Evolutionary conservation across 164 flowering plant genomes (phyloP), one percentile per base, ranked within the genome.

Genomic region (Kingdonia uniflora): DNA sequence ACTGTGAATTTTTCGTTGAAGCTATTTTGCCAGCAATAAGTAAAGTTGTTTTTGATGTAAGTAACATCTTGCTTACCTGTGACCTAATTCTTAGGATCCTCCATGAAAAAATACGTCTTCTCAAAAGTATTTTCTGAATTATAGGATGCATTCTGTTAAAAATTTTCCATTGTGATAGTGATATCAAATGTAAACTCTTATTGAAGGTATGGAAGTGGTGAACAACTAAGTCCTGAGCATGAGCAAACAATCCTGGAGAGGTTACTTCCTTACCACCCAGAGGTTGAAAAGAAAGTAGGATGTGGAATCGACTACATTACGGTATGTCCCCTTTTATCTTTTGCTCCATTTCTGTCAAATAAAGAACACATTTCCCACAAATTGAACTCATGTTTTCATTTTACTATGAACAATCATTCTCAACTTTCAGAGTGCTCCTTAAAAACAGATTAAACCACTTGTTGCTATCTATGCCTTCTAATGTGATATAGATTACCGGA

Each of bases 241-340:
- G 87, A 92, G 74, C 84, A 57, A 62, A 73, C 72, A 16, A 77
- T 92, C 51, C 50, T 78, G 23, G 89, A 84, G 41, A 80, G 74
- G 63, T 61, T 92, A 72, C 95, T 92, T 78, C 80, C 88, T 0
- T 74, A 78, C 65, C 99, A 92, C 73, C 96, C 99, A 15, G 83
- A 80, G 47, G 64, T 2, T 51, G 84, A 86, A 38, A 72, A 77
- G 71, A 92, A 92, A 70, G 76, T 85, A 29, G 99, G 96, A n/a
- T 70, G 70, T 56, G 99, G 99, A 54, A 67, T 88, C 41, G 91
- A 86, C 59, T 77, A 79, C 62, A 77, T 92, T 57, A 86, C 76
- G 33, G 99, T 92, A 77, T 49, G 61, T 63, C 15, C 11, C 16
- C 17, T 52, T 52, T 52, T 14, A 22, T 39, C n/a, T 38, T 52